Conservation (phyloP, 2,329 filamentous ascomycete species). For the Claviceps sorghi region DNA sequence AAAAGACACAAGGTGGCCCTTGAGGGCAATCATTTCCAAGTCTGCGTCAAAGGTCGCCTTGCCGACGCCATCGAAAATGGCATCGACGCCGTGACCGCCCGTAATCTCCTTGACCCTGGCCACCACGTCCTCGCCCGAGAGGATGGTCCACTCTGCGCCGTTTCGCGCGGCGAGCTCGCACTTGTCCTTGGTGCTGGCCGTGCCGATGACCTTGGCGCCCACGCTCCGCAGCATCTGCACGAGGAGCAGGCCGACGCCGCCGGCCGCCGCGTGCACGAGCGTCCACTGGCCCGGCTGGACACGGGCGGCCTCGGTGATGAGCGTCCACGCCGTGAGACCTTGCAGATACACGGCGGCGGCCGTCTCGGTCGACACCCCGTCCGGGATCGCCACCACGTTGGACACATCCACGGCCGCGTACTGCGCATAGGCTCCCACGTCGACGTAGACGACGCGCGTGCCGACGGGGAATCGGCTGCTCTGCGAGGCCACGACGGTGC, state of each 20-base stretch:
- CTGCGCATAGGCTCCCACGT: constrained; percentile 37
- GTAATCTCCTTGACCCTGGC: constrained; percentile 54
- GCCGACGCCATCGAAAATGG: constrained; percentile 76
- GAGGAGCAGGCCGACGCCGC: constrained; percentile 63
- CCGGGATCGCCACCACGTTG: constrained; percentile 49
- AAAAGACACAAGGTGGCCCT: constrained; percentile 65
- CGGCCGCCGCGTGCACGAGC: constrained; percentile 73
- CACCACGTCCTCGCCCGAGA: constrained; percentile 49
- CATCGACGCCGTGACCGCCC: constrained; percentile 54
- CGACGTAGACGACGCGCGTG: constrained; percentile 58
- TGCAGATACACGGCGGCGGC: constrained; percentile 62
- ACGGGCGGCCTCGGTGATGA: constrained; percentile 62
- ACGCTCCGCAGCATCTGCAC: constrained; percentile 58
- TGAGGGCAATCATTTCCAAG: constrained; percentile 57
- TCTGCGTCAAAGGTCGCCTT: constrained; percentile 71
- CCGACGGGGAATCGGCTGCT: constrained; percentile 46
- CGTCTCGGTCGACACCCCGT: constrained; percentile 41
- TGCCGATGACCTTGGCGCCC: constrained; percentile 67
- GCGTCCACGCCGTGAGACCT: constrained; percentile 66
- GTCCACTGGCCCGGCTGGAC: constrained; percentile 68
- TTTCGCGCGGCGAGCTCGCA: constrained; percentile 50
- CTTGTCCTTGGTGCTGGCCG: constrained; percentile 61
- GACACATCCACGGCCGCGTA: constrained; percentile 38
- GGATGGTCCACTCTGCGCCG: constrained; percentile 59
- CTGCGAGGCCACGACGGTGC: constrained; percentile 50